Evolutionary conservation across 164 flowering plant species (phyloP).

Genomic region (Stephania japonica): DNA sequence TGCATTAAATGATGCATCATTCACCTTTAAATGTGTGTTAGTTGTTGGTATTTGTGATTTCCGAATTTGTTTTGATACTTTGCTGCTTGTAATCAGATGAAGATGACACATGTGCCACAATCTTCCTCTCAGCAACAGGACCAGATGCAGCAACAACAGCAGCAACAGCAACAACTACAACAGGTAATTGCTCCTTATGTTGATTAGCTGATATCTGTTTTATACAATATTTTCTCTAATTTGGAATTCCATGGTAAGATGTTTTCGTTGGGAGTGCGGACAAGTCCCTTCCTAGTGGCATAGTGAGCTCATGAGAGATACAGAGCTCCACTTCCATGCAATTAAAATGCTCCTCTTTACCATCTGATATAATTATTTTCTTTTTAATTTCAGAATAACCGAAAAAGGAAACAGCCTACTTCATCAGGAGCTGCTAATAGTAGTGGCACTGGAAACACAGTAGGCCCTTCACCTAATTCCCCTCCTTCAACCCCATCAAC

Average conservation of each 20-base stretch:
- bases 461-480: conserved; percentile 70
- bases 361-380: conserved; percentile 1
- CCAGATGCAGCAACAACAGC: conserved; percentile 70
- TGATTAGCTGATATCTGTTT: not conserved
- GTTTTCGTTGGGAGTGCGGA: not conserved
- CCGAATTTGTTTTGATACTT: conserved; percentile 2
- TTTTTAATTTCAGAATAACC: conserved; percentile 41
- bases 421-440: conserved; percentile 87
- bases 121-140: conserved; percentile 63
- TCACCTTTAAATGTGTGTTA: not conserved
- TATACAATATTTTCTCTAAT: not conserved
- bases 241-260: not conserved
- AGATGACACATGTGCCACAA: conserved; percentile 58
- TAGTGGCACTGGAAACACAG: conserved; percentile 76
- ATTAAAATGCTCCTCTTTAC: conserved; percentile 8
- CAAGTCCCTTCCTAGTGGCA: conserved; percentile 1
- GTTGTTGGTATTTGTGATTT: not conserved
- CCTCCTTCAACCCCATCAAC: conserved; percentile 63
- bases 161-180: conserved; percentile 32
- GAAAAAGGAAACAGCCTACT: conserved; percentile 68
- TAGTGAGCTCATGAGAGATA: not conserved
- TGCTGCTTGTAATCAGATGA: conserved; percentile 41
- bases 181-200: conserved; percentile 10
- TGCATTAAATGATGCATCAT: not conserved
- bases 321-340: not conserved